These are phyloP conservation scores for Aspergillus leporis DNA, from an alignment of 495 filamentous ascomycete genomes.

Conservation along the genomic window DNA sequence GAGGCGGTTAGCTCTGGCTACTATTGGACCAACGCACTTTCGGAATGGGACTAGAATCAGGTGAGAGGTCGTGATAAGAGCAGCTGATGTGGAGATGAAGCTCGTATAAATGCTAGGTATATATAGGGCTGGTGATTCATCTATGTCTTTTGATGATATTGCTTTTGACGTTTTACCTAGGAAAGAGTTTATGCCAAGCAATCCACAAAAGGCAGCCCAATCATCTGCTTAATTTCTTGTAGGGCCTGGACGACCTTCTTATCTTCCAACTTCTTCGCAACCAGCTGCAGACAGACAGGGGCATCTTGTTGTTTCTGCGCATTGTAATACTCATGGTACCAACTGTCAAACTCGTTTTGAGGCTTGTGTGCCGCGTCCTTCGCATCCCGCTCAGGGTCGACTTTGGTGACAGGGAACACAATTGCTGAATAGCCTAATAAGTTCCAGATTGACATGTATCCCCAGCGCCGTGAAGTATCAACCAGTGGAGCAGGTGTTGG, in stretches of 20 bases:
- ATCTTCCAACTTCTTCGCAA: conserved; percentile 8
- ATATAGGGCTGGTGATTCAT: neutral
- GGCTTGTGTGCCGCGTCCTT: conserved; percentile 12
- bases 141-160: neutral
- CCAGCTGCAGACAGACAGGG: conserved; percentile 17
- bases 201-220: conserved; percentile 1
- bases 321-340: conserved; percentile 12
- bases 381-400: conserved; percentile 29
- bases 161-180: too few species aligned
- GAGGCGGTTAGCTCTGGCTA: too few species aligned
- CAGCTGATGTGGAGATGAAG: too few species aligned
- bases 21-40: too few species aligned
- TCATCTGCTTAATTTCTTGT: neutral
- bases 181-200: too few species aligned
- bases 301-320: conserved; percentile 13
- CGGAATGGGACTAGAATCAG: too few species aligned
- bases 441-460: conserved; percentile 65
- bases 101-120: too few species aligned
- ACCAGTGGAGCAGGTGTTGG: conserved; percentile 1
- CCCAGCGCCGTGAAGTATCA: conserved; percentile 51
- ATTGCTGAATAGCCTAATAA: conserved; percentile 61
- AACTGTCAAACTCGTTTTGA: conserved; percentile 17
- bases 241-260: neutral
- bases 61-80: too few species aligned
- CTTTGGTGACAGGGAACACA: conserved; percentile 50